phyloP scores from a whole-genome alignment of 116 monocot species.

The Phalaenopsis hybrid region DNA sequence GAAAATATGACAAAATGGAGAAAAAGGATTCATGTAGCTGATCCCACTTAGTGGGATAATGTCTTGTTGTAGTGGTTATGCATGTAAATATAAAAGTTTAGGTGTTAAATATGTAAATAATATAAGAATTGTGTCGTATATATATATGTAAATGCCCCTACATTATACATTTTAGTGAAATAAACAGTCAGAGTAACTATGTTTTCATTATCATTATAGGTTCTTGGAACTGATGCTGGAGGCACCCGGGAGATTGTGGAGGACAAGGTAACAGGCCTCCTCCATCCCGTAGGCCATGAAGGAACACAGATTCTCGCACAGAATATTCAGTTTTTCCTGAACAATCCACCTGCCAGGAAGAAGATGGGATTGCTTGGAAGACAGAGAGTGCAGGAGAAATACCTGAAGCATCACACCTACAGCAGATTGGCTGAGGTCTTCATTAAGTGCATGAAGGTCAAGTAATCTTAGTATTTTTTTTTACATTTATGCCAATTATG shows the following conservation, averaged over 20 bases:
- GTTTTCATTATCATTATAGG: conserved; percentile 29
- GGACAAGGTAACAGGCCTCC: conserved; percentile 71
- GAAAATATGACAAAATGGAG: no score
- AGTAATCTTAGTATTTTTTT: conserved; percentile 14
- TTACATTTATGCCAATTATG: no score
- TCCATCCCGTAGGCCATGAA: conserved; percentile 65
- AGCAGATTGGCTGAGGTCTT: conserved; percentile 52
- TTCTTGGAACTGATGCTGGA: conserved; percentile 91
- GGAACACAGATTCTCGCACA: conserved; percentile 46
- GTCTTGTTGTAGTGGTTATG: no score
- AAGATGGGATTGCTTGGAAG: conserved; percentile 72
- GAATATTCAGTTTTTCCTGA: conserved; percentile 57
- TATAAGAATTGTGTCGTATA: no score
- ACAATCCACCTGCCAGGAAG: conserved; percentile 42
- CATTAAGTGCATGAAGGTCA: conserved; percentile 62
- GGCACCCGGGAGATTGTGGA: conserved; percentile 81
- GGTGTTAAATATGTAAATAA: no score
- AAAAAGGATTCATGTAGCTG: no score
- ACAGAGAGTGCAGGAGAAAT: conserved; percentile 46
- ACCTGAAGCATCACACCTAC: conserved; percentile 69
- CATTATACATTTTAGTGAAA: no score
- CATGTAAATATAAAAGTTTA: no score
- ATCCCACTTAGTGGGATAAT: no score
- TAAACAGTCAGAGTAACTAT: background rate
- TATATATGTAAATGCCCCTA: no score